Percentiles rank a stretch among this genome's conserved stretches.
Conservation (phyloP, 164 flowering plant genomes). For the Magnolia kwangsiensis region DNA sequence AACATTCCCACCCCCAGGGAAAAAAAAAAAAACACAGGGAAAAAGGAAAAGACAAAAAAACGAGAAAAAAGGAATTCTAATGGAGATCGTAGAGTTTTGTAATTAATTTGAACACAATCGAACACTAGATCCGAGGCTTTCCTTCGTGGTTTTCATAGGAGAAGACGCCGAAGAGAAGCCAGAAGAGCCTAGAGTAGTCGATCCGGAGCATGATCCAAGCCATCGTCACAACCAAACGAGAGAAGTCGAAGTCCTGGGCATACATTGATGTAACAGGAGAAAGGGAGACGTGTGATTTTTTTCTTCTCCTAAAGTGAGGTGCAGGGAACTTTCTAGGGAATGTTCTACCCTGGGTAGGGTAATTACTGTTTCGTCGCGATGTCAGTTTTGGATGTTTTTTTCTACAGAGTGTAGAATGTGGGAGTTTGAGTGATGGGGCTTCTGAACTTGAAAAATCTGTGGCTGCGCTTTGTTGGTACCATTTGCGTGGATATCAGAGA, state of each 20-base stretch:
- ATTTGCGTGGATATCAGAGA: conserved; percentile 34
- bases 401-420: not conserved
- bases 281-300: not conserved
- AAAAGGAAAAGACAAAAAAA: not conserved
- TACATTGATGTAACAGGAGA: conserved; percentile 33
- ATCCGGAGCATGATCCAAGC: conserved; percentile 75
- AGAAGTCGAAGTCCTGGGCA: conserved; percentile 38
- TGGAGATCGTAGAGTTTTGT: not conserved
- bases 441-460: conserved; percentile 76
- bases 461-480: conserved; percentile 44
- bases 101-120: not conserved
- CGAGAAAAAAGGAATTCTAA: not conserved
- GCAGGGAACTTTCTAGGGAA: not conserved
- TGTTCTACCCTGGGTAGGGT: not conserved
- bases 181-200: conserved; percentile 77
- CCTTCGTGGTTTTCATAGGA: conserved; percentile 84
- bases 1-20: not conserved
- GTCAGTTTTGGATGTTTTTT: not conserved
- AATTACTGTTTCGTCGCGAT: not conserved
- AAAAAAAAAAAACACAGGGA: not conserved
- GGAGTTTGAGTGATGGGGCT: not conserved
- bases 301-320: not conserved
- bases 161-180: conserved; percentile 72
- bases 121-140: conserved; percentile 63
- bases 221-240: conserved; percentile 52